Evolutionary conservation across 345 rosid genomes (phyloP), one percentile per base, ranked within the genome.

Genomic region (Psidium friedrichsthalianum): DNA sequence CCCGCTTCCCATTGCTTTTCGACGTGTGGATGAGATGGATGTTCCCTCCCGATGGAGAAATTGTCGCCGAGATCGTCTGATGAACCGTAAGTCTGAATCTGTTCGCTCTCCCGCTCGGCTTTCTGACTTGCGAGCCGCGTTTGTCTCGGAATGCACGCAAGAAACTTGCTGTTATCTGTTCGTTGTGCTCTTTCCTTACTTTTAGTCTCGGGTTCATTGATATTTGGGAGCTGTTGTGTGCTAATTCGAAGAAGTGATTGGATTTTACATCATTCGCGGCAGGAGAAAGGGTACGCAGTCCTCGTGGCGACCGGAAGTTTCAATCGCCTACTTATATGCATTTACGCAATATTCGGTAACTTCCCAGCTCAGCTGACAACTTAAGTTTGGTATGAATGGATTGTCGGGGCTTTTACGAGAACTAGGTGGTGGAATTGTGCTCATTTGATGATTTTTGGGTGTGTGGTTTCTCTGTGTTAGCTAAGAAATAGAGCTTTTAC

Each of bases 311-410:
- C 95, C 40, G 98, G 99, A 80, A 94, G 98, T 89, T 97, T 97
- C 95, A 97, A 95, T 89, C 99, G 89, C 99, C 99, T 4, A 97
- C 98, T 83, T 91, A 90, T 87, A 97, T 97, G 98, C 99, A 95
- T 90, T 86, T 95, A 87, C 98, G 98, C 84, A 89, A 89, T 97
- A 93, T 93, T 97, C 89, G 98, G 99, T 95, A 56, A 90, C n/a
- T 29, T 74, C 32, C 44, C 36, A 24, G 91, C 82, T 87, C 42
- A 32, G 78, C 51, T 29, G 12, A 36, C 56, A 22, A 22, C 22
- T 81, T 61, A 9, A 69, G 47, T 32, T 69, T 69, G 78, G 78
- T 47, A 11, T 10, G 47, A 8, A 11, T 3, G 24, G 21, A 55
- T 32, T 13, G 4, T 69, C 80, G 3, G 21, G 80, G 47, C 47